Percentiles rank a stretch among this genome's conserved stretches.
Evolutionary conservation across 345 rosid species (phyloP).

Genomic region (Punica granatum): DNA sequence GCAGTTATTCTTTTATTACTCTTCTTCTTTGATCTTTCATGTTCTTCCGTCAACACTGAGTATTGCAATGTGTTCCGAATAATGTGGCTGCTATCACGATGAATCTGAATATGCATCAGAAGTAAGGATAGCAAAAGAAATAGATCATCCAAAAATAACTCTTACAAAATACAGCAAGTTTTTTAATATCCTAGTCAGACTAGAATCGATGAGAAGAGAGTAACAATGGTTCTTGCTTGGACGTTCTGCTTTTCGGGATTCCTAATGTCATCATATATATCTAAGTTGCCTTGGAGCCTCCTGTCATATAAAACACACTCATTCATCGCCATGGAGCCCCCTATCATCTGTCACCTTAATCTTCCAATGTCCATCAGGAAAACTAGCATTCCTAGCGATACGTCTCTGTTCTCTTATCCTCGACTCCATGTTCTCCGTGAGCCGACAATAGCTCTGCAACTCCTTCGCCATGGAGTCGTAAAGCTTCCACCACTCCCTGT

Average conservation of each 20-base stretch:
- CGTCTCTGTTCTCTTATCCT: constrained; percentile 59
- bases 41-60: too few species aligned
- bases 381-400: constrained; percentile 29
- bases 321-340: background rate
- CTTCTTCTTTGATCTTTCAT: background rate
- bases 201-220: background rate
- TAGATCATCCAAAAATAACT: too few species aligned
- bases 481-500: constrained; percentile 62
- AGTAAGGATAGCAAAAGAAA: too few species aligned
- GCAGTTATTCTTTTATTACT: background rate
- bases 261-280: background rate
- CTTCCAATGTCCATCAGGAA: constrained; percentile 60
- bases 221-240: background rate
- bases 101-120: too few species aligned
- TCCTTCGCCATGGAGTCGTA: constrained; percentile 51
- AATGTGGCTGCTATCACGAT: too few species aligned
- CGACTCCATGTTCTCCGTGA: constrained; percentile 26
- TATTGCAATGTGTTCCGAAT: too few species aligned
- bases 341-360: constrained; percentile 51
- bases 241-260: too few species aligned
- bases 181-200: too few species aligned
- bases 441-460: constrained; percentile 48
- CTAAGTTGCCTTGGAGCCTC: too few species aligned
- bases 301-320: background rate
- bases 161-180: too few species aligned